Evolutionary conservation across 2,329 filamentous ascomycete species (phyloP).

Genomic region (Aureobasidium zeae): DNA sequence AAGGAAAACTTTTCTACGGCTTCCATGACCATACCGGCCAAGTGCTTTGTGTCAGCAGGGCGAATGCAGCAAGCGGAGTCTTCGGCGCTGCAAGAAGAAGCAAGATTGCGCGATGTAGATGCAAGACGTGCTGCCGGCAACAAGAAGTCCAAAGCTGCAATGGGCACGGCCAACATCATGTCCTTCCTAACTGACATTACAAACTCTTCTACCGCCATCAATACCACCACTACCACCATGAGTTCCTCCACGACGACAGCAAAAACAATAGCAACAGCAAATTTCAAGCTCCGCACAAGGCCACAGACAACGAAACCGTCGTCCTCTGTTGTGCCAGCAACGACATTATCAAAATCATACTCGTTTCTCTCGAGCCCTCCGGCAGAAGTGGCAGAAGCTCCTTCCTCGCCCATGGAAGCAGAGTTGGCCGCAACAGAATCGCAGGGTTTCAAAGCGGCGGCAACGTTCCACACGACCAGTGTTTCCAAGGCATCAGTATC

Average conservation of each 20-base stretch:
- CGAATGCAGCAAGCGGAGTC: constrained; percentile 34
- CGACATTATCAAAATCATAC: constrained; percentile 37
- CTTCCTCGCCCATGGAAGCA: constrained; percentile 19
- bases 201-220: constrained; percentile 27
- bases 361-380: constrained; percentile 38
- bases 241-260: background rate
- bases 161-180: constrained; percentile 42
- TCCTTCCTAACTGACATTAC: constrained; percentile 39
- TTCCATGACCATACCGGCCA: constrained; percentile 23
- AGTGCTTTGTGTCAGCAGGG: constrained; percentile 31
- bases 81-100: constrained; percentile 27
- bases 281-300: constrained; percentile 25
- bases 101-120: constrained; percentile 23
- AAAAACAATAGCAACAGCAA: background rate
- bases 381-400: constrained; percentile 22
- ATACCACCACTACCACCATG: constrained; percentile 19
- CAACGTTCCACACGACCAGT: constrained; percentile 37
- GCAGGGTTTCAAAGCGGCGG: constrained; percentile 31
- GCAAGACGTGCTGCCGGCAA: constrained; percentile 21
- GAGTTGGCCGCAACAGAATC: constrained; percentile 1
- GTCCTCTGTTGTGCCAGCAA: constrained; percentile 16
- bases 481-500: too few species aligned
- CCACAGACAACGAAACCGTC: constrained; percentile 29
- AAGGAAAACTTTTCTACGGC: constrained; percentile 24
- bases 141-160: constrained; percentile 31